Base-by-base conservation (phyloP, 495 filamentous ascomycete genomes). In the Chaetomium fimeti region DNA sequence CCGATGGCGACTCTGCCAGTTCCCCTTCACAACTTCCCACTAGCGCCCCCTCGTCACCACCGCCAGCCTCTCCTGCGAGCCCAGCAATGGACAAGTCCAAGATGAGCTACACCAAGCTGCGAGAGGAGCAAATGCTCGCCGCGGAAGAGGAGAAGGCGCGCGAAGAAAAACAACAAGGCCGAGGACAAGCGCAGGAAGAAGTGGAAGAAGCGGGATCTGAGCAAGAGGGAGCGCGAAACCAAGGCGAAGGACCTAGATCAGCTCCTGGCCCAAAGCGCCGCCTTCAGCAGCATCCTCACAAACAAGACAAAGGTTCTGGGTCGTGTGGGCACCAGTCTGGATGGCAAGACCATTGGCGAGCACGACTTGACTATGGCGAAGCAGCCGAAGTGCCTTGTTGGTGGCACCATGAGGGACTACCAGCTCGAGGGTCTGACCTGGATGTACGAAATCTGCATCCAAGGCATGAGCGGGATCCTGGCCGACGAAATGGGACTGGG, bases 401-500 rank as follows among this genome's bases (percentile, higher is more conserved):
- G 93, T 24, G 94, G 95, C 13, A 87, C 86, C 16, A 98, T 98
- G 95, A 85, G 91, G 24, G 86, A 87, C 60, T 98, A 98, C 77
- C 94, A 98, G 70, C 79, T 98, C 0, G 93, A 98, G 76, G 94
- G 94, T 0, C 73, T 98, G 25, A 93, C 94, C 22, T 98, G 94
- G 94, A 84, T 98, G 70, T 96, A 91, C 73, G 91, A 97, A 81
- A 82, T 85, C 61, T 82, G 80, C 63, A 69, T 76, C 20, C 96
- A 97, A 73, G 93, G 94, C 5, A 81, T 98, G 71, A 96, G 92
- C 70, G 94, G 94, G 0, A 98, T 98, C 65, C 75, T 98, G 25
- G 94, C 94, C 0, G 94, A 98, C 71, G 94, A 98, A 75, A 98
- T 98, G 94, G 94, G 94, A 2, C 75, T 98, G 28, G 93, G 93